phyloP scores from a whole-genome alignment of 2,329 filamentous ascomycete genomes.

The Paraphaeosphaeria sporulosa region DNA sequence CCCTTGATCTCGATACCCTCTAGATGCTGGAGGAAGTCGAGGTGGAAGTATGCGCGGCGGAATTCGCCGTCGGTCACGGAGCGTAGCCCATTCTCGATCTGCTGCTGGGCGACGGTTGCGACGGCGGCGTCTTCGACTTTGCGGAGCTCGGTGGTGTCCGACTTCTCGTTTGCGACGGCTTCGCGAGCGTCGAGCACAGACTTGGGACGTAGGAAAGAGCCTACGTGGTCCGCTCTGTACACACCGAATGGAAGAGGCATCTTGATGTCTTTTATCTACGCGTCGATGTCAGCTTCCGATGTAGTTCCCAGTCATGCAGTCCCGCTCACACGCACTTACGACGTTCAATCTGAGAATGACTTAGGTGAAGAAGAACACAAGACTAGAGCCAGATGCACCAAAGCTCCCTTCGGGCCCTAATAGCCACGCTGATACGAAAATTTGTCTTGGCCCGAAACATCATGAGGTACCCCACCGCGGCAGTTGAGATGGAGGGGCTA shows the following conservation, averaged over 20 bases:
- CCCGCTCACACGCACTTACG: not conserved
- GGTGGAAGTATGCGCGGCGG: constrained; percentile 65
- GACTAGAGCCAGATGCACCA: not conserved
- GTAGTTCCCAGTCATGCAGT: not conserved
- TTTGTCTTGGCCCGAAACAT: constrained; percentile 20
- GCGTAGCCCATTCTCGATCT: constrained; percentile 59
- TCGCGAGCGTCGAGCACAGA: constrained; percentile 59
- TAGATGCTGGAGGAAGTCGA: constrained; percentile 65
- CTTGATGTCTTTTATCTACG: constrained; percentile 11
- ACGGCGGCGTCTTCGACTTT: constrained; percentile 61
- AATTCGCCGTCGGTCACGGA: constrained; percentile 66
- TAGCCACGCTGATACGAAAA: constrained; percentile 14
- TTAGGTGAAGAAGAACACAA: not conserved
- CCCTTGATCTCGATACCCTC: constrained; percentile 62
- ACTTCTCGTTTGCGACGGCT: constrained; percentile 54
- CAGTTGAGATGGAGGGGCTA: constrained; percentile 39
- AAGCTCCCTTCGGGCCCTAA: not conserved
- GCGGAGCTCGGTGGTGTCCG: constrained; percentile 56
- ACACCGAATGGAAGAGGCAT: constrained; percentile 51
- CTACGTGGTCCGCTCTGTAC: constrained; percentile 63
- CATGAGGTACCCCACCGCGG: constrained; percentile 42
- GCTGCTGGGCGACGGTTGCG: constrained; percentile 56
- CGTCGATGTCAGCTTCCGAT: not conserved
- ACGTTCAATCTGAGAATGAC: not conserved
- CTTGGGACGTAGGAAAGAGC: constrained; percentile 62